Evolutionary conservation across 2,329 filamentous ascomycete species (phyloP).

Genomic region (Zymoseptoria passerinii): DNA sequence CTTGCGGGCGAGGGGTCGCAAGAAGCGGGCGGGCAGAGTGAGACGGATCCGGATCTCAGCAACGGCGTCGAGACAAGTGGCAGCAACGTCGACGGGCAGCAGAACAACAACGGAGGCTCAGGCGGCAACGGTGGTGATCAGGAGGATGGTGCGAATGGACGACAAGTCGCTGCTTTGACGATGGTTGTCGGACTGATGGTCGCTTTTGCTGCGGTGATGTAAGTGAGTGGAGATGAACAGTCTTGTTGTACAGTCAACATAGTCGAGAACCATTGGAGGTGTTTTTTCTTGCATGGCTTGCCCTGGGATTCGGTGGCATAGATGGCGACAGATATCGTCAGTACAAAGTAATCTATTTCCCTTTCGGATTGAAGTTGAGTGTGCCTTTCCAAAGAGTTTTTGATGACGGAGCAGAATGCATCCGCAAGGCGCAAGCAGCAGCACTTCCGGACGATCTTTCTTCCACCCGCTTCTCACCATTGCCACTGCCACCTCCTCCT

Average conservation of each 20-base stretch:
- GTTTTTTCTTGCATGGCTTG: neutral
- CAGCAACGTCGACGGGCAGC: constrained; percentile 1
- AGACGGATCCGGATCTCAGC: constrained; percentile 37
- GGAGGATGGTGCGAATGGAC: constrained; percentile 25
- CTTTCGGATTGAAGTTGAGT: neutral
- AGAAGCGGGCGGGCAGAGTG: constrained; percentile 43
- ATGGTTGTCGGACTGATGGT: neutral
- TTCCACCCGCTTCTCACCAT: neutral
- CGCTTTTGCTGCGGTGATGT: neutral
- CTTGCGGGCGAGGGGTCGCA: constrained; percentile 42
- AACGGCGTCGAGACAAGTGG: constrained; percentile 21
- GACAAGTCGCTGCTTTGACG: constrained; percentile 34
- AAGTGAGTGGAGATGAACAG: neutral
- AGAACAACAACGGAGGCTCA: constrained; percentile 6
- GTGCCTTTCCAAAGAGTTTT: no score
- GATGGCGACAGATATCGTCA: neutral
- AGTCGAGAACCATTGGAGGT: neutral
- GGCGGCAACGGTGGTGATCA: constrained; percentile 19
- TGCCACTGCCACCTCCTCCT: no score
- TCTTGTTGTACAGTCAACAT: neutral
- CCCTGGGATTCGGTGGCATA: neutral
- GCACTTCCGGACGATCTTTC: neutral
- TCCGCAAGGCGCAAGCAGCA: no score
- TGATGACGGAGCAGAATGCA: no score
- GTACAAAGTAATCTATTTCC: neutral